Percentiles rank a stretch among this genome's conserved stretches.
phyloP scores from a whole-genome alignment of 2,329 filamentous ascomycete genomes.

The Hawksworthiomyces lignivorus region DNA sequence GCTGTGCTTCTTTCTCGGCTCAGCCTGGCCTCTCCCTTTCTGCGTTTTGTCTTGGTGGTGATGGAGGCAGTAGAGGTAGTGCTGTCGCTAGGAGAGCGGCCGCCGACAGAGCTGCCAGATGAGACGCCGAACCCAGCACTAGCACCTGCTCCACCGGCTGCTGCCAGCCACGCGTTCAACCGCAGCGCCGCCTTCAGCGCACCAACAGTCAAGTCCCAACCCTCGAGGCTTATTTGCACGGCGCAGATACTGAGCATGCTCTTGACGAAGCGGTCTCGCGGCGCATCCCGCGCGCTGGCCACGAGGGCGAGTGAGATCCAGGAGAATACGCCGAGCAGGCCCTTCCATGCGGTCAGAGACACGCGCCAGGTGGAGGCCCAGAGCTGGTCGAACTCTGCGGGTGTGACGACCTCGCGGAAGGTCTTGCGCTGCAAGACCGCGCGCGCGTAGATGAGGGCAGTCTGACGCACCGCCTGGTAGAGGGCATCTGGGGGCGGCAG shows the following conservation, averaged over 20 bases:
- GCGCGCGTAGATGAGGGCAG: conserved; percentile 39
- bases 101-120: too few relatives aligned
- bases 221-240: conserved; percentile 39
- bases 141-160: too few relatives aligned
- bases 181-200: conserved; percentile 29
- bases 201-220: conserved; percentile 37
- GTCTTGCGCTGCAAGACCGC: conserved; percentile 36
- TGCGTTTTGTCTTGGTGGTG: too few relatives aligned
- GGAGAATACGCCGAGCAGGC: conserved; percentile 38
- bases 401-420: conserved; percentile 31
- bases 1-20: too few relatives aligned
- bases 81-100: too few relatives aligned
- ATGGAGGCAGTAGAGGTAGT: too few relatives aligned
- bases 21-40: too few relatives aligned
- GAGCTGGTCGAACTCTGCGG: conserved; percentile 32
- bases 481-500: conserved; percentile 32
- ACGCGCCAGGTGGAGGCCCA: conserved; percentile 42
- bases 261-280: conserved; percentile 38
- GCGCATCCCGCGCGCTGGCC: conserved; percentile 26
- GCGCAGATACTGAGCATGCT: conserved; percentile 35
- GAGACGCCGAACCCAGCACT: too few relatives aligned
- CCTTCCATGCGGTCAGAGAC: conserved; percentile 37
- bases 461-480: conserved; percentile 38
- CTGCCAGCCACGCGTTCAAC: conserved; percentile 35
- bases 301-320: conserved; percentile 39